Conservation (phyloP, 129 eudicot genomes). For the Flaveria linearis region DNA sequence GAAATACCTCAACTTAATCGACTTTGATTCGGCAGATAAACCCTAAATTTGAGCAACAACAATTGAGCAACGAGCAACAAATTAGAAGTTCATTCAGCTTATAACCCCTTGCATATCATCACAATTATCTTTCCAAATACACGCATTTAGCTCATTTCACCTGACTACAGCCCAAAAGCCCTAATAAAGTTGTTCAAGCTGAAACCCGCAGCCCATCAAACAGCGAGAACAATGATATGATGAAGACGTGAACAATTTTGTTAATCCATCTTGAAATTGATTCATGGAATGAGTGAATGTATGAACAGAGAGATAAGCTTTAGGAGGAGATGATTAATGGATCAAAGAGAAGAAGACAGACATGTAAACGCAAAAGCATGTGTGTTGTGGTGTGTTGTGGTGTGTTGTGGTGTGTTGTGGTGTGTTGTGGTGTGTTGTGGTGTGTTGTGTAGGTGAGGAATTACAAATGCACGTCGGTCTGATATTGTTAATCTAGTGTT, state of each 20-base stretch:
- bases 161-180: slow-evolving; percentile 6
- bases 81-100: neutral
- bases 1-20: slow-evolving; percentile 20
- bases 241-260: slow-evolving; percentile 6
- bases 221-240: slow-evolving; percentile 4
- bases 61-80: neutral
- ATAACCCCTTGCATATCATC: slow-evolving; percentile 3
- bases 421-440: too few relatives aligned
- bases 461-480: too few relatives aligned
- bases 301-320: slow-evolving; percentile 37
- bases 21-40: slow-evolving; percentile 20
- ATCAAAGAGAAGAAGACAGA: slow-evolving; percentile 28
- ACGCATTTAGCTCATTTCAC: neutral
- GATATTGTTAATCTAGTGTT: too few relatives aligned
- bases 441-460: too few relatives aligned
- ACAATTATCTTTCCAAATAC: slow-evolving; percentile 18
- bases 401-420: too few relatives aligned
- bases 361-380: too few relatives aligned
- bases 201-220: slow-evolving; percentile 1
- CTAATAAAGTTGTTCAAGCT: slow-evolving; percentile 14
- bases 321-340: slow-evolving; percentile 34
- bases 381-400: too few relatives aligned
- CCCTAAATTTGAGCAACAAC: slow-evolving; percentile 27
- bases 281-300: slow-evolving; percentile 22
- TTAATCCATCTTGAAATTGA: neutral